These are phyloP conservation scores for Aureobasidium sp. DNA, from an alignment of 2,329 filamentous ascomycete genomes.

Conservation along the genomic window DNA sequence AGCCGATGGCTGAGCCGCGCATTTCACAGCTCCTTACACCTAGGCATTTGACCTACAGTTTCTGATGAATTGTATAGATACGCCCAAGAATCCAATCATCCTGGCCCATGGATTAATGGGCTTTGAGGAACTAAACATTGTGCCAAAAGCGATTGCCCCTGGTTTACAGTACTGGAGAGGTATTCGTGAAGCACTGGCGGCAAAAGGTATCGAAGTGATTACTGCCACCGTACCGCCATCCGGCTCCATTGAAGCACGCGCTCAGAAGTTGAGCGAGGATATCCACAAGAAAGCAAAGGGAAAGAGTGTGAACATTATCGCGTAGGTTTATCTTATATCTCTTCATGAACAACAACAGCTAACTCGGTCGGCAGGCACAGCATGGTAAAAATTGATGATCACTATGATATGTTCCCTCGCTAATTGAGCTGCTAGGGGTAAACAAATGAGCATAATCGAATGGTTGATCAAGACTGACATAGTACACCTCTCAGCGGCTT, in stretches of 20 bases:
- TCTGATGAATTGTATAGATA: slow-evolving; percentile 17
- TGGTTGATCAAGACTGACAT: not conserved
- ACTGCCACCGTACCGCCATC: slow-evolving; percentile 51
- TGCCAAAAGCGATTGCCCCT: slow-evolving; percentile 31
- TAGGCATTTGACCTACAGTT: too few species aligned
- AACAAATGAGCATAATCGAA: not conserved
- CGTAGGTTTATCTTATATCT: slow-evolving; percentile 17
- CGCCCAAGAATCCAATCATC: slow-evolving; percentile 49
- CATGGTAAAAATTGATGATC: slow-evolving; percentile 30
- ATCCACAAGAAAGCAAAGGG: slow-evolving; percentile 46
- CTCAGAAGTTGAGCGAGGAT: slow-evolving; percentile 42
- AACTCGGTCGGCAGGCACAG: slow-evolving; percentile 36
- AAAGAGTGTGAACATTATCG: slow-evolving; percentile 55
- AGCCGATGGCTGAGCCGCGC: too few species aligned
- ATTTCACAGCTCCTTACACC: too few species aligned
- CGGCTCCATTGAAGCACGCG: slow-evolving; percentile 50
- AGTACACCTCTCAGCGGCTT: slow-evolving; percentile 40
- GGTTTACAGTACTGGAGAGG: slow-evolving; percentile 57
- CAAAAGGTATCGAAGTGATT: slow-evolving; percentile 52
- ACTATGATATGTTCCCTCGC: not conserved
- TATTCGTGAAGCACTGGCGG: slow-evolving; percentile 48
- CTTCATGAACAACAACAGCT: too few species aligned
- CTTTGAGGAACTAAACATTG: slow-evolving; percentile 52
- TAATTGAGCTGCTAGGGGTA: slow-evolving; percentile 27
- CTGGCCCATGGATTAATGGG: slow-evolving; percentile 57